Evolutionary conservation across 2,329 filamentous ascomycete species (phyloP).

Genomic region (Aureobasidium melanogenum): DNA sequence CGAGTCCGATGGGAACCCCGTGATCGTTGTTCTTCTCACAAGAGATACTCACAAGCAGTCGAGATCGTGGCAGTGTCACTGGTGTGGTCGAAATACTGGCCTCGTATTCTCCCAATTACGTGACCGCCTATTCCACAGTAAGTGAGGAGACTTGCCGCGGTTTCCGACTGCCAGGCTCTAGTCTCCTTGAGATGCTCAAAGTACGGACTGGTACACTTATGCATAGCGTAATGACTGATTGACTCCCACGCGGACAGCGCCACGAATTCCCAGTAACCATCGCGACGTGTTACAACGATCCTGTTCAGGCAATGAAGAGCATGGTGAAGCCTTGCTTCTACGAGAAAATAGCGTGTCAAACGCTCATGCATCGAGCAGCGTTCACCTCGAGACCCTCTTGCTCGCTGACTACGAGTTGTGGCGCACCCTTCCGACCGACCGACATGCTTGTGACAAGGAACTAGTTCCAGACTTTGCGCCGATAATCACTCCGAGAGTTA

Average conservation of each 20-base stretch:
- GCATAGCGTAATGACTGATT: neutral
- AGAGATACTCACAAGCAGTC: neutral
- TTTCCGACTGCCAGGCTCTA: neutral
- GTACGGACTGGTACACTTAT: neutral
- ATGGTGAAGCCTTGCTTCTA: neutral
- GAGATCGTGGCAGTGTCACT: neutral
- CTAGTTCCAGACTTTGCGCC: neutral
- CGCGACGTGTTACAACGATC: neutral
- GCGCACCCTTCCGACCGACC: neutral
- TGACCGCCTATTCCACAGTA: neutral
- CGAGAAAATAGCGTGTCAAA: neutral
- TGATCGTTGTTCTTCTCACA: neutral
- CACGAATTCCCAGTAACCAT: neutral
- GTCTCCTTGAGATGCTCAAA: neutral
- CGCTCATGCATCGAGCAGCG: neutral
- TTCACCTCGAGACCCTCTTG: too few species aligned
- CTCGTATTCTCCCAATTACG: neutral
- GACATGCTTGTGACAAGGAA: neutral
- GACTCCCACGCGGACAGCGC: neutral
- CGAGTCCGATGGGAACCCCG: neutral
- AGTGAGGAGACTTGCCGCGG: neutral
- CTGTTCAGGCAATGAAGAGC: neutral
- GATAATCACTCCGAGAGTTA: neutral
- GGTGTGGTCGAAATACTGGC: neutral
- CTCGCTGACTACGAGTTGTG: neutral